Conservation (phyloP, 441 rosid genomes). For the Erodium trifolium region DNA sequence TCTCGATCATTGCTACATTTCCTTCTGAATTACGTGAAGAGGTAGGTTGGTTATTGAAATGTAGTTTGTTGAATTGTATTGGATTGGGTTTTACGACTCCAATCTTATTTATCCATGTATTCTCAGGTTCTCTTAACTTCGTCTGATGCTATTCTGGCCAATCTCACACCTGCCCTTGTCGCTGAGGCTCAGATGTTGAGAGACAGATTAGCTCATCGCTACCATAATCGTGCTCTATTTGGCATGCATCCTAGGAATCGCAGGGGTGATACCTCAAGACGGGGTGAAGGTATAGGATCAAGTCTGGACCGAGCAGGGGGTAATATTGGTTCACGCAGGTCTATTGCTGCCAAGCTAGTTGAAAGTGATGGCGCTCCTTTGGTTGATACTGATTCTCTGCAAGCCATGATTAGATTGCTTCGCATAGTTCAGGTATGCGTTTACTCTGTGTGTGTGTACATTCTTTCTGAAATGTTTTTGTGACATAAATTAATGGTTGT, state of each 20-base stretch:
- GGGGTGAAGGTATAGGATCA: constrained; percentile 66
- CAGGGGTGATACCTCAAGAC: constrained; percentile 91
- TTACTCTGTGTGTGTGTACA: neutral
- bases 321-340: constrained; percentile 52
- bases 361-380: constrained; percentile 94
- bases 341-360: constrained; percentile 52
- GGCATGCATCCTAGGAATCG: constrained; percentile 96
- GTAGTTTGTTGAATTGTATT: constrained; percentile 3
- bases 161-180: constrained; percentile 96
- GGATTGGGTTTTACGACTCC: neutral
- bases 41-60: constrained; percentile 34
- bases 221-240: constrained; percentile 72
- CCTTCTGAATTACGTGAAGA: constrained; percentile 97
- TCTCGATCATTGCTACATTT: constrained; percentile 94
- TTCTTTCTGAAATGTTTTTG: constrained; percentile 4
- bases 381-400: constrained; percentile 72
- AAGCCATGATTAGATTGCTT: constrained; percentile 81
- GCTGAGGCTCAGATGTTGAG: constrained; percentile 99
- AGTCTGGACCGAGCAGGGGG: constrained; percentile 59
- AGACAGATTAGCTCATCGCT: constrained; percentile 90
- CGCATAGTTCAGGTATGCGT: constrained; percentile 80
- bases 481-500: constrained; percentile 16
- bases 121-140: constrained; percentile 87
- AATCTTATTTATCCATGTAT: neutral
- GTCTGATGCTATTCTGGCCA: constrained; percentile 94